Conservation (phyloP, 345 rosid genomes). For the Pelargonium nanum region DNA sequence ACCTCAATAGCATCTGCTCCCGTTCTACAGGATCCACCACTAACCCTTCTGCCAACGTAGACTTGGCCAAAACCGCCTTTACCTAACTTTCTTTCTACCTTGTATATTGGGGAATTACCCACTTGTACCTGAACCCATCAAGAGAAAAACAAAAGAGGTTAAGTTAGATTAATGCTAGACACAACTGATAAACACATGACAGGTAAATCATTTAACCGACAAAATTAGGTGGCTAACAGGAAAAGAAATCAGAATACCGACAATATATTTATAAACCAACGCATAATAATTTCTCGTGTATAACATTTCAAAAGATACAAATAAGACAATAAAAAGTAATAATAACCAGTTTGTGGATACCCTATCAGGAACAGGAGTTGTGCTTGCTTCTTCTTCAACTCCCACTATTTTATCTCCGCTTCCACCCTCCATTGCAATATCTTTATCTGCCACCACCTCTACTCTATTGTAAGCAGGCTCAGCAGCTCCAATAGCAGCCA, state of each 20-base stretch:
- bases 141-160: background rate
- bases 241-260: too few species aligned
- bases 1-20: conserved; percentile 85
- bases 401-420: conserved; percentile 63
- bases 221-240: too few species aligned
- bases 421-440: conserved; percentile 69
- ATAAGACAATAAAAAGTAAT: conserved; percentile 1
- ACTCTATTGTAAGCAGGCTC: conserved; percentile 58
- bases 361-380: conserved; percentile 83
- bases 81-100: conserved; percentile 76
- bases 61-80: conserved; percentile 99
- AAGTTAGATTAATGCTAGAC: background rate
- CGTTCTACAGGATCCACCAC: conserved; percentile 53
- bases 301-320: background rate
- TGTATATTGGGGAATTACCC: conserved; percentile 79
- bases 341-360: conserved; percentile 28
- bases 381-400: conserved; percentile 70
- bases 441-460: conserved; percentile 74
- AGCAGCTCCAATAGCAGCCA: conserved; percentile 48
- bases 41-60: conserved; percentile 77
- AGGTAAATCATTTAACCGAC: conserved; percentile 1
- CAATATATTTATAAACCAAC: too few species aligned
- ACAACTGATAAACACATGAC: background rate
- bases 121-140: conserved; percentile 58
- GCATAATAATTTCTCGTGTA: background rate